A percentile compares a stretch with the other conserved stretches of the same genome.
Evolutionary conservation across 1,139 yeast species (phyloP).

Genomic region (Starmera stellimalicola): DNA sequence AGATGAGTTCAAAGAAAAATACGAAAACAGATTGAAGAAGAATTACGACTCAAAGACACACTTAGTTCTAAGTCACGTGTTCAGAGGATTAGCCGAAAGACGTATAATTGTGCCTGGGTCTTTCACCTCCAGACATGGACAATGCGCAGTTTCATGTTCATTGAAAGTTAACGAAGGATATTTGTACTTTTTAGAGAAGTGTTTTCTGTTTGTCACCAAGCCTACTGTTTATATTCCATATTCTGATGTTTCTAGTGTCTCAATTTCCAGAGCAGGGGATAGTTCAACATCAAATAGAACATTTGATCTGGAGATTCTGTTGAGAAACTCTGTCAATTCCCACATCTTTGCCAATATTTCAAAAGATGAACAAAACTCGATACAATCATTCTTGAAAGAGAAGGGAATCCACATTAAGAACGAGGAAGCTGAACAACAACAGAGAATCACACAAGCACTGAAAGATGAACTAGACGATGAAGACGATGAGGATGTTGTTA

Average conservation of each 20-base stretch:
- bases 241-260: constrained; percentile 64
- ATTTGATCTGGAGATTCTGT: constrained; percentile 76
- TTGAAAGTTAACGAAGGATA: constrained; percentile 94
- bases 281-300: constrained; percentile 79
- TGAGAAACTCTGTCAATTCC: constrained; percentile 57
- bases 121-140: constrained; percentile 60
- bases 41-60: constrained; percentile 80
- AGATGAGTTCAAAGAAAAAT: constrained; percentile 67
- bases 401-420: constrained; percentile 78
- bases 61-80: constrained; percentile 79
- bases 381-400: constrained; percentile 68
- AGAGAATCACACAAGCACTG: constrained; percentile 66
- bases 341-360: constrained; percentile 86
- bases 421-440: constrained; percentile 83
- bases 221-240: constrained; percentile 91
- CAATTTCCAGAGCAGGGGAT: constrained; percentile 84
- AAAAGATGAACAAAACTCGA: constrained; percentile 76
- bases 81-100: constrained; percentile 84
- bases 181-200: constrained; percentile 81
- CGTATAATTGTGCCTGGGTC: constrained; percentile 84
- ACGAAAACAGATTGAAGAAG: constrained; percentile 66
- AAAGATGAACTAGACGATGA: constrained; percentile 57
- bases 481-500: constrained; percentile 52
- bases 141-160: constrained; percentile 86
- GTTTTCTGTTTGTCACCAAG: constrained; percentile 84